These are phyloP conservation scores for Termitomyces sp. DNA, from an alignment of 768 basidiomycete genomes.

Conservation along the genomic window DNA sequence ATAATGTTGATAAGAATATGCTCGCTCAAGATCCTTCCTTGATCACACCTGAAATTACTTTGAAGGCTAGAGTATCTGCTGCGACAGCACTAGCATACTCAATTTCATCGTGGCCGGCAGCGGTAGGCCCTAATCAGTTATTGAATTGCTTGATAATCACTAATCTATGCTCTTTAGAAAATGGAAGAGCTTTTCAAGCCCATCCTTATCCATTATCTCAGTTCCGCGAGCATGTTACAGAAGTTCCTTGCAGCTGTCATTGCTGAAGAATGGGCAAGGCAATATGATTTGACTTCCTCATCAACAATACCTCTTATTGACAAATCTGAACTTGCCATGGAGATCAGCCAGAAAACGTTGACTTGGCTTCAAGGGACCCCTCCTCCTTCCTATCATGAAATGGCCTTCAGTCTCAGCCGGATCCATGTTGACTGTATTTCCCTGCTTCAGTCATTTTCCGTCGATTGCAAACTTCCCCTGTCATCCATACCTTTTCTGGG, in stretches of 20 bases:
- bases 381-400: slow-evolving; percentile 86
- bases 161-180: slow-evolving; percentile 17
- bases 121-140: slow-evolving; percentile 36
- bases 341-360: slow-evolving; percentile 67
- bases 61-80: slow-evolving; percentile 76
- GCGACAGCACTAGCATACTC: slow-evolving; percentile 75
- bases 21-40: slow-evolving; percentile 85
- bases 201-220: slow-evolving; percentile 74
- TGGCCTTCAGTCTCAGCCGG: slow-evolving; percentile 75
- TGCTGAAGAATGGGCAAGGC: slow-evolving; percentile 87
- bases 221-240: slow-evolving; percentile 89
- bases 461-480: slow-evolving; percentile 84
- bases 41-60: slow-evolving; percentile 67
- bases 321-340: slow-evolving; percentile 54
- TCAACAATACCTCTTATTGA: slow-evolving; percentile 45
- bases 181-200: slow-evolving; percentile 71
- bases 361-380: slow-evolving; percentile 70
- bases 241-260: slow-evolving; percentile 83
- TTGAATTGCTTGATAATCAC: neutral
- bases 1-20: slow-evolving; percentile 97
- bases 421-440: slow-evolving; percentile 78
- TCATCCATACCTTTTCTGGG: slow-evolving; percentile 79
- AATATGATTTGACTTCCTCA: slow-evolving; percentile 35
- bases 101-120: slow-evolving; percentile 62
- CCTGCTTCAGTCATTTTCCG: slow-evolving; percentile 76